These are phyloP conservation scores for Haemoproteus tartakovskyi DNA, from an alignment of 169 alveolate species.

Conservation along the genomic window DNA sequence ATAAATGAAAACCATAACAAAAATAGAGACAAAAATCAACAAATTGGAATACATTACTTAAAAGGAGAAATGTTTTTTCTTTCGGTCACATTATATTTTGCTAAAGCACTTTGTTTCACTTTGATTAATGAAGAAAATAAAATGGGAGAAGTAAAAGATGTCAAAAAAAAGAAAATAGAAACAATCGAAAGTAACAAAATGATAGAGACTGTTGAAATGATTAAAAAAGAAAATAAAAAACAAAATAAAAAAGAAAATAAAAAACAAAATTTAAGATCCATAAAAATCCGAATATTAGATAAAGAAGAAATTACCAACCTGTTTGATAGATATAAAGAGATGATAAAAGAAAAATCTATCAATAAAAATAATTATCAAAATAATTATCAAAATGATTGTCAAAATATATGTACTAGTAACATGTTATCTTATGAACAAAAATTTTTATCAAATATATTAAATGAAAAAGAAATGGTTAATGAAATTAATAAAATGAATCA, in stretches of 20 bases:
- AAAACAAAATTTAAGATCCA: no score
- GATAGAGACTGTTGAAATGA: no score
- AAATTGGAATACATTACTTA: not conserved
- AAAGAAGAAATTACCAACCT: not conserved
- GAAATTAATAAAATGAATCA: not conserved
- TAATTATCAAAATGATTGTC: not conserved
- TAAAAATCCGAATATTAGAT: no score
- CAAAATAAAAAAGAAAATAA: not conserved
- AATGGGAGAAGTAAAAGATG: not conserved
- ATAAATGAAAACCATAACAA: not conserved
- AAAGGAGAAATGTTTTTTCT: constrained; percentile 21
- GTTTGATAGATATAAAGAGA: not conserved
- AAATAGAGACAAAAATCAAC: constrained; percentile 1
- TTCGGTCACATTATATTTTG: not conserved
- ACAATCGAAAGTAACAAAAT: no score
- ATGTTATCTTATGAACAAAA: constrained; percentile 1
- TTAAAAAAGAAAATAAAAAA: no score
- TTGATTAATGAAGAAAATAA: not conserved
- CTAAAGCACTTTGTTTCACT: constrained; percentile 13
- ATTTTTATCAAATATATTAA: constrained; percentile 26
- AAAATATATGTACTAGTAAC: not conserved
- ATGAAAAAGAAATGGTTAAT: constrained; percentile 20
- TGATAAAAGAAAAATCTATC: not conserved
- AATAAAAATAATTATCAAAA: not conserved
- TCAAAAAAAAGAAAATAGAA: not conserved